A percentile compares a stretch with the other conserved stretches of the same genome.
Evolutionary conservation across 2,329 filamentous ascomycete species (phyloP).

Genomic region (Monilinia laxa): DNA sequence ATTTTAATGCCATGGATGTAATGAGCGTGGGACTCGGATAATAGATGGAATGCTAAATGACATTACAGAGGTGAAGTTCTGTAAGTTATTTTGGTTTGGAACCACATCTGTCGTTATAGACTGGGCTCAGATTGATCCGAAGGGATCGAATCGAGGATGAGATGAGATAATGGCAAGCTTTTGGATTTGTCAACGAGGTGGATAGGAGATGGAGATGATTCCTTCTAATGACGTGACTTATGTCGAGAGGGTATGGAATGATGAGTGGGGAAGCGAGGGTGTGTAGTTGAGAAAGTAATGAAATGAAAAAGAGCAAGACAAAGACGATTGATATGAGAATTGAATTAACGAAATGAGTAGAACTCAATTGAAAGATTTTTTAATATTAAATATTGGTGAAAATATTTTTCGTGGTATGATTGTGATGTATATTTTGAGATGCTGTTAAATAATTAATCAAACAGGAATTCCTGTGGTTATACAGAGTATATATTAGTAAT

Average conservation of each 20-base stretch:
- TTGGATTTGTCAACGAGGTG: constrained; percentile 14
- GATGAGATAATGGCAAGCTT: not conserved
- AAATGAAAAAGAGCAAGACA: not conserved
- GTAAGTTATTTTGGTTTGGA: constrained; percentile 1
- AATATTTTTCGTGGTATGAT: not conserved
- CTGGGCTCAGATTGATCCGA: not conserved
- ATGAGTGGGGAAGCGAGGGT: too few species aligned
- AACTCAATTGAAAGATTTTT: not conserved
- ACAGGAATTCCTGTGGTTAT: too few species aligned
- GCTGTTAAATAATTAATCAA: too few species aligned
- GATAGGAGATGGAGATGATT: not conserved
- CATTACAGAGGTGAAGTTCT: not conserved
- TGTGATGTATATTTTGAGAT: not conserved
- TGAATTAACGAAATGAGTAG: constrained; percentile 4
- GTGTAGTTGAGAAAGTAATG: constrained; percentile 15
- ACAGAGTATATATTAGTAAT: too few species aligned
- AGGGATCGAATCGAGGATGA: not conserved
- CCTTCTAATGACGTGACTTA: not conserved
- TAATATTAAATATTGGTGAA: too few species aligned
- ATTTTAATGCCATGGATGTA: constrained; percentile 18
- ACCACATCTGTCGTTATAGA: constrained; percentile 13
- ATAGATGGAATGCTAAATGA: constrained; percentile 16
- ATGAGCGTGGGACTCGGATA: constrained; percentile 9
- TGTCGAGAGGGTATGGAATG: not conserved
- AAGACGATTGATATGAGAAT: not conserved